Conservation (phyloP, 176 grass and related monocot species). For the Tuctoria greenei region DNA sequence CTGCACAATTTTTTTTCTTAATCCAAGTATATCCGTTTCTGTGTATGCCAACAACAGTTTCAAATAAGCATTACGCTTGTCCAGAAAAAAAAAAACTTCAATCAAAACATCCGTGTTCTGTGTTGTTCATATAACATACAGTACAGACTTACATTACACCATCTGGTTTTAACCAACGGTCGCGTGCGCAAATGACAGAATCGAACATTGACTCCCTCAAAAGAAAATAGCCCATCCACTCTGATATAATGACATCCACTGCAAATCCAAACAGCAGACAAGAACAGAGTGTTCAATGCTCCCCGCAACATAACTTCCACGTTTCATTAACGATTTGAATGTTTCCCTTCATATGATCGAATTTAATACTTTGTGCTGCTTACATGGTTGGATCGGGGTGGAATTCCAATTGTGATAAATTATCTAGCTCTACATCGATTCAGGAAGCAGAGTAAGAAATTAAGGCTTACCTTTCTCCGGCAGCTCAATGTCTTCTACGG, state of each 20-base stretch:
- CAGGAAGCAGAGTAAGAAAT: not conserved
- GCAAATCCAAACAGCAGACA: constrained; percentile 30
- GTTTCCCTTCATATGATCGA: constrained; percentile 4
- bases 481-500: constrained; percentile 76
- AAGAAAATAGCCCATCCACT: constrained; percentile 99
- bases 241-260: constrained; percentile 98
- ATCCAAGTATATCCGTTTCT: not conserved
- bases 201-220: constrained; percentile 97
- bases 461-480: constrained; percentile 73
- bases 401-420: not conserved
- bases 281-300: constrained; percentile 17
- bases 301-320: not conserved
- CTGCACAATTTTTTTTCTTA: constrained; percentile 37
- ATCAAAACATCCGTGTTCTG: not conserved
- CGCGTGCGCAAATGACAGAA: constrained; percentile 90
- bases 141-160: constrained; percentile 70
- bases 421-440: not conserved
- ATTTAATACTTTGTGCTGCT: not conserved
- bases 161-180: constrained; percentile 89
- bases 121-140: not conserved
- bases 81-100: not conserved
- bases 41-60: not conserved
- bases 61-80: not conserved
- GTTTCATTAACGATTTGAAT: not conserved
- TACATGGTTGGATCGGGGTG: not conserved